Percentiles rank a stretch among this genome's conserved stretches.
Conservation (phyloP, 106 monocot genomes). For the Cymbidium sinense region DNA sequence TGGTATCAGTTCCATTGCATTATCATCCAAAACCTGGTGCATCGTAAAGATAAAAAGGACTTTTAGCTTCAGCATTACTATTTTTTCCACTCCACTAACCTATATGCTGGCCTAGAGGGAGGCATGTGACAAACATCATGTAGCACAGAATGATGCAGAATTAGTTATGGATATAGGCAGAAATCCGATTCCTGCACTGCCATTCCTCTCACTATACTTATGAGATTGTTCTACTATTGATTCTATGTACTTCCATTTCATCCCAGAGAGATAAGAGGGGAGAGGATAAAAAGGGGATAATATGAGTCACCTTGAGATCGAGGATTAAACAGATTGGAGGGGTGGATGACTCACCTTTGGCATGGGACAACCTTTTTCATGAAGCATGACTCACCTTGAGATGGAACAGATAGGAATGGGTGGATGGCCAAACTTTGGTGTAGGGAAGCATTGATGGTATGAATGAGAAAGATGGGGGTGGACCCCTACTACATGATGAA, state of each 20-base stretch:
- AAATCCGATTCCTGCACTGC: no score
- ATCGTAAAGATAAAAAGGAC: neutral
- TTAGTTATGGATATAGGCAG: neutral
- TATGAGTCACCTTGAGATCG: no score
- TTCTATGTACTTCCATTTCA: no score
- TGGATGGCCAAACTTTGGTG: neutral
- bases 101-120: neutral
- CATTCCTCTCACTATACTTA: no score
- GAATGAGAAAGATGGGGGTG: neutral
- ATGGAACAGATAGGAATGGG: neutral
- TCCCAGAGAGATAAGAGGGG: no score
- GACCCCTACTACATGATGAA: neutral
- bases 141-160: neutral
- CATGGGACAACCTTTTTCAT: no score
- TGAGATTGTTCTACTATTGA: no score
- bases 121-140: neutral
- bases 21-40: neutral
- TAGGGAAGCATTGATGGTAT: neutral
- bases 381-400: neutral
- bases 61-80: neutral
- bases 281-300: no score
- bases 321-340: no score
- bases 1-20: neutral
- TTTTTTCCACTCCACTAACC: neutral
- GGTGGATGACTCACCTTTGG: no score